Evolutionary conservation across 2,329 filamentous ascomycete genomes (phyloP).

Genomic region (Aspergillus caelatus): DNA sequence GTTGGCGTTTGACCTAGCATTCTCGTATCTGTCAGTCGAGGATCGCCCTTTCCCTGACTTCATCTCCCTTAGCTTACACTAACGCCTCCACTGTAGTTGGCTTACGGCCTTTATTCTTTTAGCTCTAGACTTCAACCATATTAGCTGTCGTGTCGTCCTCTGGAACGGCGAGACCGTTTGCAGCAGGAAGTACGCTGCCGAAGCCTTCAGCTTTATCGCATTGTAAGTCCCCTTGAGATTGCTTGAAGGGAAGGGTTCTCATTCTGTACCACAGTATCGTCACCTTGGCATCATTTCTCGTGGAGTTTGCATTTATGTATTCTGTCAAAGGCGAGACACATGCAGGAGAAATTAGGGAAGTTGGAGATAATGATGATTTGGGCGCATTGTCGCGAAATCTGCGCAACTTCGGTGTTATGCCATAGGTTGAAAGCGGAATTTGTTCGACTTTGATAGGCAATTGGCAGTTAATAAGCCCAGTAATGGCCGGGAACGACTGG

Average conservation of each 20-base stretch:
- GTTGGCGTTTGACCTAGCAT: background rate
- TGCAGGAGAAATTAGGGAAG: background rate
- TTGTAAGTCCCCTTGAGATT: background rate
- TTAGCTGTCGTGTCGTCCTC: constrained; percentile 11
- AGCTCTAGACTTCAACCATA: background rate
- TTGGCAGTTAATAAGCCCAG: too few species aligned
- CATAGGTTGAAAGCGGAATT: background rate
- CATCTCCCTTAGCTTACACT: background rate
- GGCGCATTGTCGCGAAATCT: background rate
- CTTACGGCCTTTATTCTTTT: background rate
- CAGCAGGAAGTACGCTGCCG: constrained; percentile 22
- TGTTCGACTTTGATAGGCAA: too few species aligned
- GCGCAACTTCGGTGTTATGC: background rate
- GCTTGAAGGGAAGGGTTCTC: background rate
- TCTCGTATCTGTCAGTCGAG: background rate
- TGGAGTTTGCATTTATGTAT: background rate
- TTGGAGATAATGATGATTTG: background rate
- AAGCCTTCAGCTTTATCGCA: constrained; percentile 25
- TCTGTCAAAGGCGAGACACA: background rate
- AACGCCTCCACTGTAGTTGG: background rate
- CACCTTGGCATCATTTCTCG: background rate
- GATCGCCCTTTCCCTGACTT: background rate
- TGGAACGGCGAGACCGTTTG: constrained; percentile 24
- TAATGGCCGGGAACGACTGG: too few species aligned
- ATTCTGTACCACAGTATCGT: background rate